Conservation (phyloP, 2,329 filamentous ascomycete species). For the Thelonectria blattea region DNA sequence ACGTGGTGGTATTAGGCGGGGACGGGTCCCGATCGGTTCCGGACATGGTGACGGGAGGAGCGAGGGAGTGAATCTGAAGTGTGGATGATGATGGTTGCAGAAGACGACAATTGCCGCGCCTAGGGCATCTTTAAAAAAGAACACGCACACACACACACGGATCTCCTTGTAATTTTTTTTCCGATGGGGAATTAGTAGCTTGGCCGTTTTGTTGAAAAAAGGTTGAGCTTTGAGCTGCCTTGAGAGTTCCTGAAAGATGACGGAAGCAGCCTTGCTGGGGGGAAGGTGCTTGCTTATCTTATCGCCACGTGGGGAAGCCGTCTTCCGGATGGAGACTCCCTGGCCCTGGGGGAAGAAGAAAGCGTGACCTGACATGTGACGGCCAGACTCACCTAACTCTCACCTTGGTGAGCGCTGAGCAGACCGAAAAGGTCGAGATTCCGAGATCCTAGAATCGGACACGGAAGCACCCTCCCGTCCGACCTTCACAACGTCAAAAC, state of each 20-base stretch:
- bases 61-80: not conserved
- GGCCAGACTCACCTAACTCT: not conserved
- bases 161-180: not conserved
- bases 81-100: slow-evolving; percentile 7
- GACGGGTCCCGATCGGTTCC: slow-evolving; percentile 35
- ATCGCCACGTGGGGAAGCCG: slow-evolving; percentile 38
- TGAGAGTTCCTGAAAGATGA: slow-evolving; percentile 26
- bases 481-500: not conserved
- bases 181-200: slow-evolving; percentile 11
- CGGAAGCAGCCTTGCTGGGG: slow-evolving; percentile 23
- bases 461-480: not conserved
- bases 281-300: slow-evolving; percentile 38
- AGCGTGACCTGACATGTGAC: slow-evolving; percentile 36
- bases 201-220: not conserved
- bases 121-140: slow-evolving; percentile 30
- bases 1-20: slow-evolving; percentile 27
- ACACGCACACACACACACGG: slow-evolving; percentile 10
- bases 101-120: slow-evolving; percentile 25
- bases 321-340: too few relatives aligned
- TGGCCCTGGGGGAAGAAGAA: not conserved
- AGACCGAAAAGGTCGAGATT: too few relatives aligned
- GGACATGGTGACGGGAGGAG: slow-evolving; percentile 27
- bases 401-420: not conserved
- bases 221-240: slow-evolving; percentile 22
- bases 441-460: too few relatives aligned